phyloP scores from a whole-genome alignment of 2,329 filamentous ascomycete genomes.

The Xylariaceae sp. region DNA sequence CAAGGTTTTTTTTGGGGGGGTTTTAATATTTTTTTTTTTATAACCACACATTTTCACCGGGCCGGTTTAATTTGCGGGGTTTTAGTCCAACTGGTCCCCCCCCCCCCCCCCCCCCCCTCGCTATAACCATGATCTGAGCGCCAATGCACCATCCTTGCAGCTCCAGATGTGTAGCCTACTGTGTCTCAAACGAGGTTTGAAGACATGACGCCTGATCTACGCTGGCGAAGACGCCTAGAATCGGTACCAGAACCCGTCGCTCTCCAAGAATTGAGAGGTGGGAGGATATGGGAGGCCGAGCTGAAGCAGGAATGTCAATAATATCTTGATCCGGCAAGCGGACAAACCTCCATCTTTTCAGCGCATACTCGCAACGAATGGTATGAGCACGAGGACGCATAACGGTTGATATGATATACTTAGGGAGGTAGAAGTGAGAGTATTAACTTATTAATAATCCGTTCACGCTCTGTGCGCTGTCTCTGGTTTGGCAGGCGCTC shows the following conservation, averaged over 20 bases:
- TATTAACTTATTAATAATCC: too few relatives aligned
- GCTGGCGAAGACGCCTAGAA: conserved; percentile 10
- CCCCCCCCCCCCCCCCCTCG: too few relatives aligned
- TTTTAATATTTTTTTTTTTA: too few relatives aligned
- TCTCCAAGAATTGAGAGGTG: conserved; percentile 12
- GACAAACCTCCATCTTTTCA: conserved; percentile 13
- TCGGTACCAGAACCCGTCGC: conserved; percentile 10
- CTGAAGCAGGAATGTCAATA: conserved; percentile 15
- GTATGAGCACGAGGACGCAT: background rate
- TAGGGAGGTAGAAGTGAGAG: too few relatives aligned
- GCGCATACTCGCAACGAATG: conserved; percentile 10
- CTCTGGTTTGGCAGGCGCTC: too few relatives aligned
- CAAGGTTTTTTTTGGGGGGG: too few relatives aligned
- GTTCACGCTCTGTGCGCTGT: too few relatives aligned
- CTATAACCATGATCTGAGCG: conserved; percentile 3
- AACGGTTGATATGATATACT: background rate
- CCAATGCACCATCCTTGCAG: conserved; percentile 16
- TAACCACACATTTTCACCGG: too few relatives aligned
- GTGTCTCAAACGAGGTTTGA: background rate
- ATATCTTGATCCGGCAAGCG: conserved; percentile 17
- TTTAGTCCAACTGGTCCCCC: too few relatives aligned
- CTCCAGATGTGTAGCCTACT: conserved; percentile 6
- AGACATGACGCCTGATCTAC: conserved; percentile 6
- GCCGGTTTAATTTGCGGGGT: too few relatives aligned
- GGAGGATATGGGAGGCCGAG: conserved; percentile 15